These are phyloP conservation scores for Calonectria pauciramosa DNA, from an alignment of 2,329 filamentous ascomycete genomes.

Conservation along the genomic window DNA sequence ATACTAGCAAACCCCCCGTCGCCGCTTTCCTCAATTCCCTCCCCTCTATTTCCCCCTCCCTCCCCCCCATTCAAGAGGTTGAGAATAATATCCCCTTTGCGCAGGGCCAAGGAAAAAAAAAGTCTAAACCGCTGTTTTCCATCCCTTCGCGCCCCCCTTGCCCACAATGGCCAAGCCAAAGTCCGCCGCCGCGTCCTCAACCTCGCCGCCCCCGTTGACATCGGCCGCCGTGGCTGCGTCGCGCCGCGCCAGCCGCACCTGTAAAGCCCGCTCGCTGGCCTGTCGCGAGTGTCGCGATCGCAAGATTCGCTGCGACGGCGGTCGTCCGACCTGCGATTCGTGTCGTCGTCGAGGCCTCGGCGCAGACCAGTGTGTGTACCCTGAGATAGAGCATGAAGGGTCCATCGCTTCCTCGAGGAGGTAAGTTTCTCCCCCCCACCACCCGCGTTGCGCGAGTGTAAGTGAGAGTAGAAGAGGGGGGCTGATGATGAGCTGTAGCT, in stretches of 20 bases:
- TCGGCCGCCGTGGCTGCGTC: conserved; percentile 31
- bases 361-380: conserved; percentile 44
- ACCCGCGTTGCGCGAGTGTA: conserved; percentile 5
- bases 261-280: conserved; percentile 45
- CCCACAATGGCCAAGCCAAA: conserved; percentile 18
- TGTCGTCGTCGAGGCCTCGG: conserved; percentile 42
- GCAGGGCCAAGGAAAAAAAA: background rate
- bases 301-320: conserved; percentile 47
- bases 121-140: background rate
- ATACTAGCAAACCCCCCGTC: background rate
- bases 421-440: conserved; percentile 30
- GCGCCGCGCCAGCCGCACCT: conserved; percentile 40
- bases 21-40: background rate
- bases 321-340: conserved; percentile 45
- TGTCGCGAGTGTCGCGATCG: conserved; percentile 48
- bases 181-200: background rate
- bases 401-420: conserved; percentile 46
- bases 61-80: background rate
- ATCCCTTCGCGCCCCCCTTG: background rate
- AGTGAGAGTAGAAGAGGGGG: background rate
- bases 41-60: background rate
- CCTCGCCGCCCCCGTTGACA: background rate
- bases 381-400: conserved; percentile 46
- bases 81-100: background rate
- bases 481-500: conserved; percentile 30